Base-by-base conservation (phyloP, 2,329 filamentous ascomycete genomes). In the Penicillium sp. region DNA sequence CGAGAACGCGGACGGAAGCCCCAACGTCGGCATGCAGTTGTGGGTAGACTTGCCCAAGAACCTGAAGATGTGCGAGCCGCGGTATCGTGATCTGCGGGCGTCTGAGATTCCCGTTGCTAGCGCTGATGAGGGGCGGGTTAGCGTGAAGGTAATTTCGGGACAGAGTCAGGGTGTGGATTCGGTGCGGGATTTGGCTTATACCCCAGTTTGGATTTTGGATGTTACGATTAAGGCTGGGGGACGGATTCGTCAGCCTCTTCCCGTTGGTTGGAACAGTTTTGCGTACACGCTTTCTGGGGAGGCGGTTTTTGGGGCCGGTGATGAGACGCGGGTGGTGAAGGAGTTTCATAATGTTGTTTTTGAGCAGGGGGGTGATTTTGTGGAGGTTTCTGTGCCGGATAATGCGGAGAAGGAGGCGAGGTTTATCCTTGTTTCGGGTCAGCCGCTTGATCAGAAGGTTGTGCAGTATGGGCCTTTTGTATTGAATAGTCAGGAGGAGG, bases 201-300 rank as follows among this genome's bases (percentile, higher is more conserved):
- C 93, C 1, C 94, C 94, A 0, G 92, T 97, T n/a, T 97, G 93
- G 93, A 81, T 96, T 58, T 81, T 97, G 40, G 93, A 97, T 71
- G 79, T 97, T 48, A 86, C 84, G 18, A 84, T 97, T 49, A 77
- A 85, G 66, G 92, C 92, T 0, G 93, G 93, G 49, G 92, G 90
- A 43, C 85, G 81, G 55, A 79, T 97, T 61, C 81, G 79, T 19
- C 93, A 97, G 77, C 74, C 83, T 5, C 70, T 97, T 2, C 93
- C 93, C 0, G 76, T 80, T 58, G 88, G 87, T 24, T 97, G 92
- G 91, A 97, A 95, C 72, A 86, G 90, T 1, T 97, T 97, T 68
- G 87, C 88, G 14, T 97, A 97, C 73, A 88, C 86, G 3, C 80
- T 97, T n/a, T 81, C 87, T 55, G 93, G 93, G 19, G 84, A 82